Evolutionary conservation across 805 yeast species (phyloP), one percentile per base, ranked within the genome.

Genomic region (Blastobotrys muscicola): DNA sequence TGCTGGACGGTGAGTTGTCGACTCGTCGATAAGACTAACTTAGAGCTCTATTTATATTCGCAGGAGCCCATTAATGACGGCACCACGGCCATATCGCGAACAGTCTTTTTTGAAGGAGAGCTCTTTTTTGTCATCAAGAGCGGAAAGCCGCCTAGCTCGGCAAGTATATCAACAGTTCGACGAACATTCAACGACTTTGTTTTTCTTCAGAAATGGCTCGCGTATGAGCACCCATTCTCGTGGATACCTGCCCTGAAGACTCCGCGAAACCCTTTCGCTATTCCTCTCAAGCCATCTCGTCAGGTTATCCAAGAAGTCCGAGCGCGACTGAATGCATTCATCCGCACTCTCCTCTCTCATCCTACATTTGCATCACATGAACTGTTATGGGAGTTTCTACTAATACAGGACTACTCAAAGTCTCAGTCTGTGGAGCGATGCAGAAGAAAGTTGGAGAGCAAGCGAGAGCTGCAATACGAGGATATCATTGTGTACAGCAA

Each of bases 291-390:
- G 45, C 55, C 61, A 16, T 52, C 60, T 2, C 42, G 64, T 12
- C 50, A 57, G 38, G 47, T 54, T 13, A 46, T 53, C 47, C 48
- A 57, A 29, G 65, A 72, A 30, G 59, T 75, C 31, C 56, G 77
- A 14, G 67, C 70, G 32, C 61, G 65, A 31, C 49, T 80, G 31
- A 80, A 80, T 50, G 49, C 70, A 6, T 62, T 78, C 31, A 54
- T 82, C 10, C 59, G 68, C 13, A 57, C 67, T n/a, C 48, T 78
- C 3, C 46, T 62, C 5, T 57, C 62, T 36, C 76, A 65, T 49
- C 64, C 64, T 10, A 57, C 64, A 3, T 53, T 66, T 12, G 38
- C 55, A 3, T 53, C 61, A 3, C 65, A 68, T 46, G 70, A 62
- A 29, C 50, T 69, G 8, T 33, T 74, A 6, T 66, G 71, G 70